Percentiles rank a stretch among this genome's conserved stretches.
These are phyloP conservation scores for Scutellaria minor DNA, from an alignment of 257 asterid species.

Conservation along the genomic window DNA sequence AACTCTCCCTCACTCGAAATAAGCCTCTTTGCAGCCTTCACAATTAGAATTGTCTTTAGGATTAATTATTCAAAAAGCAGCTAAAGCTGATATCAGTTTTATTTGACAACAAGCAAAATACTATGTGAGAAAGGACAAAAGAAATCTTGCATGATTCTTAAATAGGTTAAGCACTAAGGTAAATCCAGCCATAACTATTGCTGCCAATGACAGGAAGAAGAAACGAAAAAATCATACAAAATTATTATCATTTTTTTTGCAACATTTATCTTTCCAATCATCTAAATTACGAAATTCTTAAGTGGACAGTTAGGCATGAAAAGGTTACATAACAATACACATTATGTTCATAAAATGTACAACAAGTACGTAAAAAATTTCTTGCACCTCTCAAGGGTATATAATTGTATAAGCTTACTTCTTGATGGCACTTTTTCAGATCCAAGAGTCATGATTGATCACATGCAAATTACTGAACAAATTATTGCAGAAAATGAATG, in stretches of 20 bases:
- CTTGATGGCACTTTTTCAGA: constrained; percentile 15
- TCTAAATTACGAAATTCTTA: not conserved
- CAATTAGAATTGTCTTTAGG: constrained; percentile 13
- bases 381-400: constrained; percentile 5
- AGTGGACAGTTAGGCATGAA: not conserved
- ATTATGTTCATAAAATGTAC: constrained; percentile 17
- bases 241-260: constrained; percentile 8
- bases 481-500: not conserved
- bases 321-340: not conserved
- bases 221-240: constrained; percentile 18
- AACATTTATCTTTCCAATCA: constrained; percentile 3
- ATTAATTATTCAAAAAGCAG: constrained; percentile 17
- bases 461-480: not conserved
- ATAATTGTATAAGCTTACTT: constrained; percentile 29
- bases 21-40: constrained; percentile 94
- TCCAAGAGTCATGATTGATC: not conserved
- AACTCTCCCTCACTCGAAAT: constrained; percentile 68
- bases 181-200: constrained; percentile 13
- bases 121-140: not conserved
- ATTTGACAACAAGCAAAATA: constrained; percentile 4
- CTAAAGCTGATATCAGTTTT: constrained; percentile 17
- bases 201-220: constrained; percentile 14
- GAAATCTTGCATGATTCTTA: constrained; percentile 21
- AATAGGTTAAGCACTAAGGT: not conserved
- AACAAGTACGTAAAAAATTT: not conserved